phyloP scores from a whole-genome alignment of 129 eudicot species.

The Pseudognaphalium luteoalbum region DNA sequence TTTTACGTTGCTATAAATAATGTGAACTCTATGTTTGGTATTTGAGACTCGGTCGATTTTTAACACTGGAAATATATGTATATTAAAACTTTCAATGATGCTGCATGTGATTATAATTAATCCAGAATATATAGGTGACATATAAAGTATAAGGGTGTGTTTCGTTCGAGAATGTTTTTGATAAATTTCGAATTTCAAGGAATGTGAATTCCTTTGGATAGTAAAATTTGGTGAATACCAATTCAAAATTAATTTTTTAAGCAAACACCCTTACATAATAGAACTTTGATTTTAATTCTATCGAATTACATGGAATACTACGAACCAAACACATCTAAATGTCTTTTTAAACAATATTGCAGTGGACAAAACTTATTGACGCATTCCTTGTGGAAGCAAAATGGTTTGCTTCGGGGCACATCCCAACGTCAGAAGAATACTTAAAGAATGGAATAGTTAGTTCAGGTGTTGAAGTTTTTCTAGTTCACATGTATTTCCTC shows the following conservation, averaged over 20 bases:
- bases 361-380: constrained; percentile 51
- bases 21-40: neutral
- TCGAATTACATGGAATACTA: too few species aligned
- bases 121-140: too few species aligned
- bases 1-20: neutral
- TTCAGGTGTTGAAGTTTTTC: constrained; percentile 47
- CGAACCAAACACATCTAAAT: neutral
- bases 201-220: too few species aligned
- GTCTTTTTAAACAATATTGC: neutral
- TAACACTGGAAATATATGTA: too few species aligned
- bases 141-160: too few species aligned
- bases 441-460: constrained; percentile 44
- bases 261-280: too few species aligned
- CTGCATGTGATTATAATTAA: too few species aligned
- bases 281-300: too few species aligned
- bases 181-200: too few species aligned
- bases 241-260: too few species aligned
- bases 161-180: too few species aligned
- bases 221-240: too few species aligned
- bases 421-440: constrained; percentile 45
- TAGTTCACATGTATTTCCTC: constrained; percentile 45
- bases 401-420: constrained; percentile 42
- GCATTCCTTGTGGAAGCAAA: constrained; percentile 57
- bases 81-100: neutral
- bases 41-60: neutral